These are phyloP conservation scores for Kingdonia uniflora DNA, from an alignment of 164 flowering plant genomes.

Conservation along the genomic window DNA sequence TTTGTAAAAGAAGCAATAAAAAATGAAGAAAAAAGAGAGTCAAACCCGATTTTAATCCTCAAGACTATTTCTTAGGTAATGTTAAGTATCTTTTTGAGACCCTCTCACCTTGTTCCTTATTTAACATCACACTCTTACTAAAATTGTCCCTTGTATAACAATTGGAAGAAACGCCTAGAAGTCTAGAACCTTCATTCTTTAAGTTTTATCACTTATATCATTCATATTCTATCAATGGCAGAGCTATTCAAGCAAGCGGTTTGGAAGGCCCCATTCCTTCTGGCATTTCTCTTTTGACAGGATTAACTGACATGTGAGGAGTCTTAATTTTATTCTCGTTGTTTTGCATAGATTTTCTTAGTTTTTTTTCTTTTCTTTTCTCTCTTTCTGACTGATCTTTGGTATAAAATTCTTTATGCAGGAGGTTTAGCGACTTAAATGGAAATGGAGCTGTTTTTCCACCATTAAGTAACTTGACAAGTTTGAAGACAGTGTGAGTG, in stretches of 20 bases:
- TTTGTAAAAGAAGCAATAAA: too few species aligned
- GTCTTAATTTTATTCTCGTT: not conserved
- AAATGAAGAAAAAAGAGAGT: too few species aligned
- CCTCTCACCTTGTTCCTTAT: too few species aligned
- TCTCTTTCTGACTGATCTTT: not conserved
- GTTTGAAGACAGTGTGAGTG: constrained; percentile 14
- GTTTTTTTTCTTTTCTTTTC: not conserved
- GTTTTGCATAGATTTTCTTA: not conserved
- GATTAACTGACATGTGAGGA: constrained; percentile 6
- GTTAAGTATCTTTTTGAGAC: too few species aligned
- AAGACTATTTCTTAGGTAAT: too few species aligned
- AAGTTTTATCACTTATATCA: not conserved
- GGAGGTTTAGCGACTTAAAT: constrained; percentile 62
- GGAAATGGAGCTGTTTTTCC: constrained; percentile 29
- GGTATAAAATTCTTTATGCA: constrained; percentile 16
- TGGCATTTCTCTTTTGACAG: constrained; percentile 5
- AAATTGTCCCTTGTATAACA: too few species aligned
- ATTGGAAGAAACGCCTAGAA: too few species aligned
- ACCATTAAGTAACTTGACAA: constrained; percentile 5
- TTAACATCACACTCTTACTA: too few species aligned
- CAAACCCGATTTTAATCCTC: too few species aligned
- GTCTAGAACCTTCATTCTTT: too few species aligned
- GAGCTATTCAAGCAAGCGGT: constrained; percentile 7
- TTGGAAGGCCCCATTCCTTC: constrained; percentile 5
- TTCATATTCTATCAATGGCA: not conserved